Base-by-base conservation (phyloP, 2,329 filamentous ascomycete species). In the Alternaria gaisen region DNA sequence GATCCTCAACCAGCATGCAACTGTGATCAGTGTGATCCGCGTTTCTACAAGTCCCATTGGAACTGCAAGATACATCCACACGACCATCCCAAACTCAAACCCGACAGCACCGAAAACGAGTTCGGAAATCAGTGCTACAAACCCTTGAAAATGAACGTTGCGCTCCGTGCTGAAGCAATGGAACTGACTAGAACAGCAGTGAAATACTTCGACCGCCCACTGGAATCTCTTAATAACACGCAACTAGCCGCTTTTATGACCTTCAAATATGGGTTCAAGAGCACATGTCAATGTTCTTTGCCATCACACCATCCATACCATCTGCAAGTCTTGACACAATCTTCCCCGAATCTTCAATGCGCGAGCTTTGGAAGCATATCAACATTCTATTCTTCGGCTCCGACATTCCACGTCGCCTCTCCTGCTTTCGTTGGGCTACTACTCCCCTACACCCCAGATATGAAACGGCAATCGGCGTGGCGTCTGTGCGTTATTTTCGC, bases 101-200 rank as follows among this genome's bases (percentile, higher is more conserved):
- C 54, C 26, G 56, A 62, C 24, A 52, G 50, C 26, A 40, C 40
- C n/a, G 40, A 55, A 41, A 54, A 62, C 7, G 55, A 62, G 28
- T 52, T 52, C 34, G 48, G 34, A 5, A 38, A 40, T 28, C 16
- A 52, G n/a, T 26, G 32, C 48, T 28, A 40, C 22, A 24, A 52
- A 32, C 34, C 36, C 7, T 20, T 52, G 14, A 52, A n/a, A 20
- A 36, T 52, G 16, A 36, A 32, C 24, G 11, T 36, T 20, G 12
- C 6, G n/a, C 34, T 52, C 20, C 32, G 36, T n/a, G 16, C 22
- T 20, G 32, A 40, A 40, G 32, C 48, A 9, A 52, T 40, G 48
- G n/a, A n/a, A 26, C n/a, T 52, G 32, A 28, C 48, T 20, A 36
- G 48, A 36, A 28, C 16, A 24, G 24, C 48, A 40, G 24, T 52